These are phyloP conservation scores for Triglochin maritima DNA, from an alignment of 106 monocot genomes.

Conservation along the genomic window DNA sequence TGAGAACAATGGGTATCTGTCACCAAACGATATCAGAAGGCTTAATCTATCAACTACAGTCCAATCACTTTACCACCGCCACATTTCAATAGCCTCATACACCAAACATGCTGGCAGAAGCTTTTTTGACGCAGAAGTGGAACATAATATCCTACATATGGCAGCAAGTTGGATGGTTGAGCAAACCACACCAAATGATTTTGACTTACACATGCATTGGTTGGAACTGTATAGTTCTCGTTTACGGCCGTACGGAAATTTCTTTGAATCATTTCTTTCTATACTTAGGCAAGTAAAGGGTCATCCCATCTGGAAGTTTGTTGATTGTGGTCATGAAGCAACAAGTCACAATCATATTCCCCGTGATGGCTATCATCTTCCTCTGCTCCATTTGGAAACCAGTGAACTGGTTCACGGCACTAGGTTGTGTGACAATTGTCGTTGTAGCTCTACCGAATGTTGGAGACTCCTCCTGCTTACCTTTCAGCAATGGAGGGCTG, in stretches of 20 bases:
- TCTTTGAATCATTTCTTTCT: conserved; percentile 34
- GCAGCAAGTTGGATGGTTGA: conserved; percentile 81
- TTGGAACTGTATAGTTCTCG: conserved; percentile 40
- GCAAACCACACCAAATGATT: conserved; percentile 62
- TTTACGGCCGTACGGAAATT: conserved; percentile 46
- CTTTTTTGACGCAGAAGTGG: conserved; percentile 22
- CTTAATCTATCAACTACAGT: conserved; percentile 24
- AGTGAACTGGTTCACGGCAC: too few species aligned
- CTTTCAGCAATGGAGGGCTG: conserved; percentile 60
- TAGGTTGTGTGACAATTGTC: conserved; percentile 6
- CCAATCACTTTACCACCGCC: conserved; percentile 15
- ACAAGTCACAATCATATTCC: conserved; percentile 19
- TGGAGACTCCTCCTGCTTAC: conserved; percentile 45
- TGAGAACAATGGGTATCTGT: neutral
- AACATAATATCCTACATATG: conserved; percentile 57
- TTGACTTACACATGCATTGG: conserved; percentile 37
- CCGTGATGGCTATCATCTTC: conserved; percentile 28
- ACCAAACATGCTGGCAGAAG: too few species aligned
- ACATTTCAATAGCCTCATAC: conserved; percentile 23
- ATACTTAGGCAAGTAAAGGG: conserved; percentile 45
- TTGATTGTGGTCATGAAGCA: conserved; percentile 24
- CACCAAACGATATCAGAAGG: conserved; percentile 1
- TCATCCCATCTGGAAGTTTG: conserved; percentile 81
- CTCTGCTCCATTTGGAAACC: conserved; percentile 18
- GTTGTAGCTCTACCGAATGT: conserved; percentile 33